These are phyloP conservation scores for Skeletonema grethae DNA, from an alignment of 108 stramenopile species.

Conservation along the genomic window DNA sequence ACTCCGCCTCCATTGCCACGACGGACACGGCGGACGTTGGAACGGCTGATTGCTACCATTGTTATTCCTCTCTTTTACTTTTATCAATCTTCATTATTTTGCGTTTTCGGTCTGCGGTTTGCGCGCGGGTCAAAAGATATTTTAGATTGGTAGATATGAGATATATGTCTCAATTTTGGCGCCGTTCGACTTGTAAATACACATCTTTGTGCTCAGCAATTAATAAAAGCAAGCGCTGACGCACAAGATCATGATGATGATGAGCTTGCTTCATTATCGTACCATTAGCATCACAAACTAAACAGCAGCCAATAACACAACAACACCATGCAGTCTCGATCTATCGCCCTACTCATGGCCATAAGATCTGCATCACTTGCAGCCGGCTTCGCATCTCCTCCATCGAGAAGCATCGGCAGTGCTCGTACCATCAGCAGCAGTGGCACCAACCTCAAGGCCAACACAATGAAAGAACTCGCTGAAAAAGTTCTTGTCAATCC, in stretches of 20 bases:
- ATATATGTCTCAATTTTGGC: too few species aligned
- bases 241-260: too few species aligned
- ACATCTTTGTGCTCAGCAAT: too few species aligned
- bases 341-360: neutral
- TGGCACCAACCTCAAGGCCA: neutral
- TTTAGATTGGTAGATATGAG: too few species aligned
- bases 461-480: slow-evolving; percentile 36
- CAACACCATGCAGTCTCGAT: slow-evolving; percentile 1
- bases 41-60: slow-evolving; percentile 31
- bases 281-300: too few species aligned
- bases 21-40: slow-evolving; percentile 42
- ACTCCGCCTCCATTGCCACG: slow-evolving; percentile 3
- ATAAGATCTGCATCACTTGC: slow-evolving; percentile 4
- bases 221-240: too few species aligned
- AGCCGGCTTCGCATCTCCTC: neutral
- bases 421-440: neutral
- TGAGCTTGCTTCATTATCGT: too few species aligned
- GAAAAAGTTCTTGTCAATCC: slow-evolving; percentile 62
- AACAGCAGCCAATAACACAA: neutral
- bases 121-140: too few species aligned
- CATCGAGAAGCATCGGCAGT: neutral
- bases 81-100: too few species aligned
- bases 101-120: too few species aligned
- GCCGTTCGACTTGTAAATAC: too few species aligned
- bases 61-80: too few species aligned